A percentile compares a stretch with the other conserved stretches of the same genome.
Evolutionary conservation across 306 rosid genomes (phyloP).

Genomic region (Canavalia gladiata): DNA sequence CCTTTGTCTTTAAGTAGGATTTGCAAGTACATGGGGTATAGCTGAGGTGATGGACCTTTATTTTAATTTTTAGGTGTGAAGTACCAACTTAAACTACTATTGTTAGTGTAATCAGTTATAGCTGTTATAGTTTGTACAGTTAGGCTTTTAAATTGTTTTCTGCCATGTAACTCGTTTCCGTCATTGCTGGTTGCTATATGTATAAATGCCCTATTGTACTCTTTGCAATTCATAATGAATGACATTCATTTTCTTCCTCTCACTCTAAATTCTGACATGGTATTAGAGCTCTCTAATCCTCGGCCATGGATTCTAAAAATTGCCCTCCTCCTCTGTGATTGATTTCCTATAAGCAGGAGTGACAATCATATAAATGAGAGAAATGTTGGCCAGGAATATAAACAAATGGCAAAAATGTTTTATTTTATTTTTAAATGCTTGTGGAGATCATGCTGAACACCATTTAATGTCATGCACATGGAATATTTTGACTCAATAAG

Average conservation of each 20-base stretch:
- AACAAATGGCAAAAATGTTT: background rate
- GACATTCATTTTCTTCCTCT: too few relatives aligned
- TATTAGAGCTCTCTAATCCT: too few relatives aligned
- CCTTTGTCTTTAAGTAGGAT: conserved; percentile 19
- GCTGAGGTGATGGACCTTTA: conserved; percentile 29
- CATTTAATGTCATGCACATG: background rate
- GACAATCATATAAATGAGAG: conserved; percentile 16
- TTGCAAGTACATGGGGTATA: conserved; percentile 28
- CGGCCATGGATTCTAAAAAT: too few relatives aligned
- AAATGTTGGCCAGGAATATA: background rate
- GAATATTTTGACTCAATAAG: conserved; percentile 11
- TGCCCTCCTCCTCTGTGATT: background rate
- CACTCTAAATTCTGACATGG: too few relatives aligned
- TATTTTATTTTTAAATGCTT: background rate
- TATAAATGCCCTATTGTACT: too few relatives aligned
- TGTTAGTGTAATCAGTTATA: background rate
- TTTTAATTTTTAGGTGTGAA: conserved; percentile 19
- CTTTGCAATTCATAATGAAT: too few relatives aligned
- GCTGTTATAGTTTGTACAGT: too few relatives aligned
- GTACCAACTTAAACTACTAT: conserved; percentile 23
- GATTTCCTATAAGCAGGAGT: conserved; percentile 7
- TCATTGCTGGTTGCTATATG: too few relatives aligned
- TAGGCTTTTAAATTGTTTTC: too few relatives aligned
- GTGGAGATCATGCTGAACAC: conserved; percentile 9
- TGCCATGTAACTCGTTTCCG: too few relatives aligned